Conservation (phyloP, 2,329 filamentous ascomycete genomes). For the Dryadomyces sulphureus region DNA sequence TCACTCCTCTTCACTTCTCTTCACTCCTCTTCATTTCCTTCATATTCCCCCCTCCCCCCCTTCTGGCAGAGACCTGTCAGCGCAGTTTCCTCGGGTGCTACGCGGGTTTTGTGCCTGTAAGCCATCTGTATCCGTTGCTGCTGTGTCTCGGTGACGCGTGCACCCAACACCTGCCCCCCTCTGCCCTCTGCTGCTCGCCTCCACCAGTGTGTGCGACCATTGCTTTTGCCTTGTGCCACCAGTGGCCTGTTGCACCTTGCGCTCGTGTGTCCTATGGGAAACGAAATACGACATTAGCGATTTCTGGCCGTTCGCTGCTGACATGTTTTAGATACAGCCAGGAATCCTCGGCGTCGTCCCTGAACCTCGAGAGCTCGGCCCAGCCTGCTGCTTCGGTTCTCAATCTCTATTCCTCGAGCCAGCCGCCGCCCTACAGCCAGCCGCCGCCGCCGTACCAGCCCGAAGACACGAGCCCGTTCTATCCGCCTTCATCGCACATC, state of each 20-base stretch:
- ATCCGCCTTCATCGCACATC: conserved; percentile 27
- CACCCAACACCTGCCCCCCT: background rate
- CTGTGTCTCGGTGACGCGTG: conserved; percentile 16
- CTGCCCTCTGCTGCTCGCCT: conserved; percentile 9
- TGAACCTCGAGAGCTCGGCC: conserved; percentile 36
- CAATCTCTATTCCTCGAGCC: conserved; percentile 31
- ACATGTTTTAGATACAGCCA: conserved; percentile 34
- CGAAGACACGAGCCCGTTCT: conserved; percentile 32
- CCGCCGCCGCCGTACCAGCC: conserved; percentile 32
- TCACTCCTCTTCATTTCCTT: background rate
- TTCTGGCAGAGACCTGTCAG: background rate
- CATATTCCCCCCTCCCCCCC: background rate
- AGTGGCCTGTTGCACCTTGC: conserved; percentile 28
- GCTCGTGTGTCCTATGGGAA: background rate
- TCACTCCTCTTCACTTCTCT: background rate
- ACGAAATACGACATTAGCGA: background rate
- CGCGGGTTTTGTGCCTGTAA: conserved; percentile 6
- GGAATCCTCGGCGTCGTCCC: conserved; percentile 34
- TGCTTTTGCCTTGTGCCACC: conserved; percentile 9
- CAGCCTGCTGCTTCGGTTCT: conserved; percentile 35
- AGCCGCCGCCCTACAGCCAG: conserved; percentile 28
- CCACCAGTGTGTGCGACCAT: conserved; percentile 23
- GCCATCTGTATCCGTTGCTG: conserved; percentile 15
- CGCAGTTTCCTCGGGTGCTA: conserved; percentile 1
- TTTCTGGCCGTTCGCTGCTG: conserved; percentile 4